phyloP scores from a whole-genome alignment of 2,329 filamentous ascomycete genomes.

The Neonectria punicea region DNA sequence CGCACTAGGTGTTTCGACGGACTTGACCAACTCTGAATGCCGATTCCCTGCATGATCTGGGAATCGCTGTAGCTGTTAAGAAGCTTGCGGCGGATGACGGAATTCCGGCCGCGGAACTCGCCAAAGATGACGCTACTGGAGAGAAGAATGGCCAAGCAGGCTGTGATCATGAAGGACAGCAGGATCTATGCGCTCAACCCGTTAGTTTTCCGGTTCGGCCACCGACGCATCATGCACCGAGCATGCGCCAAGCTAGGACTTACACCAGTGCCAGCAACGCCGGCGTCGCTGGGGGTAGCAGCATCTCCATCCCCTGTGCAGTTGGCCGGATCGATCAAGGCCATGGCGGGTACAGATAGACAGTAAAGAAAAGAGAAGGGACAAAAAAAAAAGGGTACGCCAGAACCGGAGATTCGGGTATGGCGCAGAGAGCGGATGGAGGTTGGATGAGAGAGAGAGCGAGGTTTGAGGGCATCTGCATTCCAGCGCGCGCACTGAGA shows the following conservation, averaged over 20 bases:
- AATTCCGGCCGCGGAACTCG: conserved; percentile 59
- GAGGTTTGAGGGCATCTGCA: conserved; percentile 27
- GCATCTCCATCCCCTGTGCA: conserved; percentile 65
- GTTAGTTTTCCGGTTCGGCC: conserved; percentile 16
- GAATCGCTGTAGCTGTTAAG: conserved; percentile 74
- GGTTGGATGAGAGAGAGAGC: background rate
- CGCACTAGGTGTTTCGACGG: background rate
- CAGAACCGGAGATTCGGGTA: background rate
- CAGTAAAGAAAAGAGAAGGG: background rate
- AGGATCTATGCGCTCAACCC: conserved; percentile 48
- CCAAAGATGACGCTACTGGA: conserved; percentile 66
- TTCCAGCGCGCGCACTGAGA: conserved; percentile 19
- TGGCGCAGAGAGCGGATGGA: background rate
- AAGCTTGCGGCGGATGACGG: conserved; percentile 69
- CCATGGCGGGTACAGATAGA: conserved; percentile 56
- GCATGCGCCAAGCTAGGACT: conserved; percentile 36
- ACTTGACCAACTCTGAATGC: conserved; percentile 62
- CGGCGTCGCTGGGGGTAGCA: conserved; percentile 61
- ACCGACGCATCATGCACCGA: background rate
- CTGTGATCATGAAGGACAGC: conserved; percentile 74
- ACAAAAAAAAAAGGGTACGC: background rate
- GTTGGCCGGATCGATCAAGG: conserved; percentile 66
- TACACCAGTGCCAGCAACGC: conserved; percentile 64
- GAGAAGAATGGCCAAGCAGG: conserved; percentile 65
- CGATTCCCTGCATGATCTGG: conserved; percentile 75